These are phyloP conservation scores for Thinopyrum elongatum DNA, from an alignment of 176 grass and related monocot species.

Conservation along the genomic window DNA sequence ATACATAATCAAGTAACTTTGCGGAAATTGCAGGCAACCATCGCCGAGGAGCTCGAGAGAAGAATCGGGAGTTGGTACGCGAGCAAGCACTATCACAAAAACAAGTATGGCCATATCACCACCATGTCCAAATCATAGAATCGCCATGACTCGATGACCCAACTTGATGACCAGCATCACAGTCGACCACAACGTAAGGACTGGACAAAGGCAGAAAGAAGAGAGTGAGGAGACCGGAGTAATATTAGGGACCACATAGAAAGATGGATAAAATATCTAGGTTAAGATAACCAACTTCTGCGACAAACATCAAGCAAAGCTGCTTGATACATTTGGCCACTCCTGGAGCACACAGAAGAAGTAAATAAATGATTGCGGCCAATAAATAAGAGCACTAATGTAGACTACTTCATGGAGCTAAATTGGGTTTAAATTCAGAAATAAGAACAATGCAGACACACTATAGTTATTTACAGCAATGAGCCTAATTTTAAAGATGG, in stretches of 20 bases:
- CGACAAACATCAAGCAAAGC: background rate
- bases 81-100: background rate
- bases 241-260: background rate
- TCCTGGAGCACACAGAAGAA: background rate
- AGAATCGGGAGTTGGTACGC: background rate
- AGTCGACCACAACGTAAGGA: too few species aligned
- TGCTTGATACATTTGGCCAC: background rate
- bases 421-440: background rate
- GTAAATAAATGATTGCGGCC: background rate
- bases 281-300: background rate
- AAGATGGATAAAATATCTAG: too few species aligned
- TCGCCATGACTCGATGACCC: too few species aligned
- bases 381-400: background rate
- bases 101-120: too few species aligned
- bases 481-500: background rate
- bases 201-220: too few species aligned
- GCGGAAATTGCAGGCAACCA: slow-evolving; percentile 99
- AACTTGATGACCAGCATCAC: too few species aligned
- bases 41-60: slow-evolving; percentile 20
- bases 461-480: background rate
- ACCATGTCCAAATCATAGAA: too few species aligned
- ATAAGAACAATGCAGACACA: background rate
- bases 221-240: too few species aligned
- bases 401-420: background rate
- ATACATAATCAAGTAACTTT: slow-evolving; percentile 47